phyloP scores from a whole-genome alignment of 441 rosid genomes.

The Adansonia madagascariensis region DNA sequence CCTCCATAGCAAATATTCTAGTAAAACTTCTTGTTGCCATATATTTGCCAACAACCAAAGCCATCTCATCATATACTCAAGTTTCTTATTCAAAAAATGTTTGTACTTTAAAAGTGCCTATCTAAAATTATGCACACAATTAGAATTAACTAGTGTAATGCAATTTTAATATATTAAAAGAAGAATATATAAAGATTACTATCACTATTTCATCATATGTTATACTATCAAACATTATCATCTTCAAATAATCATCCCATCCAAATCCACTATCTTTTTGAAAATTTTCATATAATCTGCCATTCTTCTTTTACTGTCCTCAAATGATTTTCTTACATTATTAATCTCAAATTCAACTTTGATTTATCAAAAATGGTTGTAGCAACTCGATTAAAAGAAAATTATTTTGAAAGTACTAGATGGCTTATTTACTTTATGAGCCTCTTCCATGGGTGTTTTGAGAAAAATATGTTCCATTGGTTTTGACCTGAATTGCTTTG shows the following conservation, averaged over 20 bases:
- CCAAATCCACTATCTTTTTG: background rate
- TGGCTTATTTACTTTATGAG: background rate
- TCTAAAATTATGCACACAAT: background rate
- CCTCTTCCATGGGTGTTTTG: background rate
- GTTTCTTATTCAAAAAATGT: no score
- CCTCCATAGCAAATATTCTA: background rate
- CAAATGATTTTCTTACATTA: no score
- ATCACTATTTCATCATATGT: background rate
- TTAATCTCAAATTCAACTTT: no score
- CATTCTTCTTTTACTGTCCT: background rate
- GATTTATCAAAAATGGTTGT: background rate
- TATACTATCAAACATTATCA: background rate
- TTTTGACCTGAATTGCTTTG: background rate
- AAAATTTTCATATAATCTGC: background rate
- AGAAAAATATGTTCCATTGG: background rate
- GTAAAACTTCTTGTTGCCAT: background rate
- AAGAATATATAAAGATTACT: no score
- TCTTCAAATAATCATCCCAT: background rate
- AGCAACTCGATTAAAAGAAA: background rate
- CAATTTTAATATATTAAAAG: no score
- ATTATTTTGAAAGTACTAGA: background rate
- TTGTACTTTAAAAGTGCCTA: no score
- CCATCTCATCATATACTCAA: background rate
- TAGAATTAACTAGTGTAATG: background rate
- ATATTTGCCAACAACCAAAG: background rate